Evolutionary conservation across 2,329 filamentous ascomycete species (phyloP).

Genomic region (Hymenoscyphus repandus): DNA sequence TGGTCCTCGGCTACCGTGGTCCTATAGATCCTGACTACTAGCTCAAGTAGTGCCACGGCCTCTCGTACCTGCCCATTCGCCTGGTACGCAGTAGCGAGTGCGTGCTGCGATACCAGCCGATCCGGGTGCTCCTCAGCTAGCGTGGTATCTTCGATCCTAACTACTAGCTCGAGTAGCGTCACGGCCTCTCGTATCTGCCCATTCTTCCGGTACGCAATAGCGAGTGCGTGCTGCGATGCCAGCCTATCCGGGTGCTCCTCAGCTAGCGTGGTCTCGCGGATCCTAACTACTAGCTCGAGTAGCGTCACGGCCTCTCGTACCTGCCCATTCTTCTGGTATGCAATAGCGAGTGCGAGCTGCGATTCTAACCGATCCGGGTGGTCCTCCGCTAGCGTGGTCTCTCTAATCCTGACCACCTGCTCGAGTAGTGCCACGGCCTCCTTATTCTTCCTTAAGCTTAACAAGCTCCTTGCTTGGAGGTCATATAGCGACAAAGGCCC

Average conservation of each 20-base stretch:
- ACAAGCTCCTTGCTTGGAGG: constrained; percentile 12
- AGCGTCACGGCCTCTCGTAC: constrained; percentile 5
- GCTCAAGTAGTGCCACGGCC: neutral
- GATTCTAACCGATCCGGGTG: neutral
- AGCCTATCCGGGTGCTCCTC: neutral
- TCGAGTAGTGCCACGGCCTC: constrained; percentile 7
- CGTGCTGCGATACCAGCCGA: neutral
- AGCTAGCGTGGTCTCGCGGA: neutral
- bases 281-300: constrained; percentile 5
- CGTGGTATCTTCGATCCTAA: neutral
- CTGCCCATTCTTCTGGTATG: neutral
- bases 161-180: neutral
- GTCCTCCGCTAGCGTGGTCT: neutral
- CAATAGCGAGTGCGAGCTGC: neutral
- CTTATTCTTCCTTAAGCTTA: constrained; percentile 4
- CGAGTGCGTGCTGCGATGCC: neutral
- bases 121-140: neutral
- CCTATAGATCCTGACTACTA: neutral
- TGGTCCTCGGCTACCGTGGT: neutral
- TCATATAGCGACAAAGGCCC: constrained; percentile 16
- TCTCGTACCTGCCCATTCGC: neutral
- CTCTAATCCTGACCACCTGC: constrained; percentile 1
- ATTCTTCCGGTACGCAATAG: neutral
- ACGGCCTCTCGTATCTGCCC: neutral
- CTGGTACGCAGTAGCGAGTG: neutral